phyloP scores from a whole-genome alignment of 345 rosid species.

The Aethionema arabicum region DNA sequence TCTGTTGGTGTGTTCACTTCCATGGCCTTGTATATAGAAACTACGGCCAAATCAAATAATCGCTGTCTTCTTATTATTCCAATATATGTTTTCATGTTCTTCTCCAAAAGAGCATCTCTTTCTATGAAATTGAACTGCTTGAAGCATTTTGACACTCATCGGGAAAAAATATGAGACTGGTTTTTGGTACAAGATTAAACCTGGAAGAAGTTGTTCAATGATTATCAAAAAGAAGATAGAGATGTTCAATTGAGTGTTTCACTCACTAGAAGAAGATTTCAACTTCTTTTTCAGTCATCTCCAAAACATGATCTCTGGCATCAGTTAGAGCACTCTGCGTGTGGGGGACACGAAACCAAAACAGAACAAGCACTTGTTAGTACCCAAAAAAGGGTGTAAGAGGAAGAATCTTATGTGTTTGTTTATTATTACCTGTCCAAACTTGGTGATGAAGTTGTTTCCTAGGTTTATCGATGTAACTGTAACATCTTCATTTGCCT shows the following conservation, averaged over 20 bases:
- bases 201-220: too few relatives aligned
- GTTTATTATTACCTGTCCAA: slow-evolving; percentile 70
- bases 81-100: not conserved
- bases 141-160: too few relatives aligned
- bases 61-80: not conserved
- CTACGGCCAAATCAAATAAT: not conserved
- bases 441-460: slow-evolving; percentile 86
- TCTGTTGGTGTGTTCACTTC: not conserved
- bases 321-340: slow-evolving; percentile 84
- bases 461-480: slow-evolving; percentile 78
- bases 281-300: slow-evolving; percentile 94
- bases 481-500: slow-evolving; percentile 86
- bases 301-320: slow-evolving; percentile 89
- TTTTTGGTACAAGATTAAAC: too few relatives aligned
- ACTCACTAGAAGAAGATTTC: slow-evolving; percentile 64
- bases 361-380: not conserved
- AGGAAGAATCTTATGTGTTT: not conserved
- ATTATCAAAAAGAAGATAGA: too few relatives aligned
- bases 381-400: not conserved
- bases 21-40: slow-evolving; percentile 6
- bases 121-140: too few relatives aligned
- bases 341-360: not conserved
- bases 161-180: too few relatives aligned
- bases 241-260: too few relatives aligned
- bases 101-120: not conserved